Evolutionary conservation across 176 grass and related monocot genomes (phyloP).

Genomic region (Lolium perenne): DNA sequence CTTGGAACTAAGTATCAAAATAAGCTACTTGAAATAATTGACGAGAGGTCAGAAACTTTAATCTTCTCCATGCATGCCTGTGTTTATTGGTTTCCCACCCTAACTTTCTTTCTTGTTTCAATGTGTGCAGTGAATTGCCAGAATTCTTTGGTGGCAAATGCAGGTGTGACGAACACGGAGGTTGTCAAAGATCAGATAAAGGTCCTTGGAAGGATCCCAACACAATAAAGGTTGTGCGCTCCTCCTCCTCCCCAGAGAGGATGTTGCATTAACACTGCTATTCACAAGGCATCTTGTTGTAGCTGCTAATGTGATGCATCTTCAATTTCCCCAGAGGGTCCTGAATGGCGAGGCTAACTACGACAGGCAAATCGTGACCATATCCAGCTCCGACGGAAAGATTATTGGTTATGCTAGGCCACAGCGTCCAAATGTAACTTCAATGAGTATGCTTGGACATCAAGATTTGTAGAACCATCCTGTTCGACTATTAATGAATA

Average conservation of each 20-base stretch:
- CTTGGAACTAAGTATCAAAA: slow-evolving; percentile 92
- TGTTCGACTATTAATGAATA: slow-evolving; percentile 30
- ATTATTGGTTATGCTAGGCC: slow-evolving; percentile 80
- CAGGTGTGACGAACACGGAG: slow-evolving; percentile 75
- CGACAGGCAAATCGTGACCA: slow-evolving; percentile 91
- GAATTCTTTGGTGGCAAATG: slow-evolving; percentile 91
- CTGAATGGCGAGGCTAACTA: slow-evolving; percentile 84
- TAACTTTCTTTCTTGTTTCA: slow-evolving; percentile 44
- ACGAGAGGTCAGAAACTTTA: slow-evolving; percentile 65
- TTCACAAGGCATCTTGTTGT: slow-evolving; percentile 18
- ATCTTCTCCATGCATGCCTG: slow-evolving; percentile 21
- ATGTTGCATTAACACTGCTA: background rate
- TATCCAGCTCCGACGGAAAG: slow-evolving; percentile 81
- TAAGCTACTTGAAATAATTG: slow-evolving; percentile 92
- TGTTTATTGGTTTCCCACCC: slow-evolving; percentile 38
- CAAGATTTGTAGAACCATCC: slow-evolving; percentile 35
- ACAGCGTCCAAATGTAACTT: slow-evolving; percentile 62
- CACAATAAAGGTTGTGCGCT: slow-evolving; percentile 73
- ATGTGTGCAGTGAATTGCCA: slow-evolving; percentile 77
- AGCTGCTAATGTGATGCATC: slow-evolving; percentile 27
- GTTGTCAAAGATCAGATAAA: slow-evolving; percentile 87
- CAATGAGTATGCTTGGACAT: slow-evolving; percentile 33
- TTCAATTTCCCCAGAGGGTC: slow-evolving; percentile 70
- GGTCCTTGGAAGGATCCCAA: slow-evolving; percentile 92
- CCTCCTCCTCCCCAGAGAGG: slow-evolving; percentile 12